These are phyloP conservation scores for Aurantiochytrium sp. DNA, from an alignment of 108 stramenopile species.

Conservation along the genomic window DNA sequence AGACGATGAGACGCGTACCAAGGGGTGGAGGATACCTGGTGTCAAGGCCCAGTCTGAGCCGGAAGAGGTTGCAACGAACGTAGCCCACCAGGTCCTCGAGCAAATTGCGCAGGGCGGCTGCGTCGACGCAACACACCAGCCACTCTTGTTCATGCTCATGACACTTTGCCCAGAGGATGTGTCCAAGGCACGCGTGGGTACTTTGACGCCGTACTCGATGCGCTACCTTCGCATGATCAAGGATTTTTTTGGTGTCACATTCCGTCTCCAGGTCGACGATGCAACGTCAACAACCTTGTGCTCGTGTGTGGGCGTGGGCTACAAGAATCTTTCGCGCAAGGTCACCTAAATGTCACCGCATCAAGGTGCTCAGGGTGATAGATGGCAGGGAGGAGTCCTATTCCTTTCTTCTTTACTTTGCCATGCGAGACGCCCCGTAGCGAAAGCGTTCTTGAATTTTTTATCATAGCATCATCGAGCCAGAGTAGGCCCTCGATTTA, in stretches of 20 bases:
- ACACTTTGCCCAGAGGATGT: slow-evolving; percentile 91
- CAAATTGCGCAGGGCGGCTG: slow-evolving; percentile 85
- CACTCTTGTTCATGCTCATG: slow-evolving; percentile 83
- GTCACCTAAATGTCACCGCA: not conserved
- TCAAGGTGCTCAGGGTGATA: too few species aligned
- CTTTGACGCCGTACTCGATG: slow-evolving; percentile 30
- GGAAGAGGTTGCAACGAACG: slow-evolving; percentile 84
- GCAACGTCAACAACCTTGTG: slow-evolving; percentile 28
- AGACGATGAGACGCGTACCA: not conserved
- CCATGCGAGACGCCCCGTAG: too few species aligned
- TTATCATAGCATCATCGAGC: too few species aligned
- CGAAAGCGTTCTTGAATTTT: too few species aligned
- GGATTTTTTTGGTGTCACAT: slow-evolving; percentile 43
- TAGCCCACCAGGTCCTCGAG: slow-evolving; percentile 71
- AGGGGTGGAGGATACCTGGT: not conserved
- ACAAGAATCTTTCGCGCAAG: slow-evolving; percentile 44
- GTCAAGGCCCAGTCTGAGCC: slow-evolving; percentile 39
- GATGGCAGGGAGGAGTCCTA: too few species aligned
- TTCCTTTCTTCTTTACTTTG: too few species aligned
- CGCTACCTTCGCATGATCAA: slow-evolving; percentile 37
- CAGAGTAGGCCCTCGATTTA: too few species aligned
- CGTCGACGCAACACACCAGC: slow-evolving; percentile 76
- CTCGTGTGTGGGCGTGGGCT: slow-evolving; percentile 45
- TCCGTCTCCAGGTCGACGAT: slow-evolving; percentile 36
- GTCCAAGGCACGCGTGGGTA: slow-evolving; percentile 28